These are phyloP conservation scores for Penicillium paradoxum DNA, from an alignment of 495 filamentous ascomycete genomes.

Conservation along the genomic window DNA sequence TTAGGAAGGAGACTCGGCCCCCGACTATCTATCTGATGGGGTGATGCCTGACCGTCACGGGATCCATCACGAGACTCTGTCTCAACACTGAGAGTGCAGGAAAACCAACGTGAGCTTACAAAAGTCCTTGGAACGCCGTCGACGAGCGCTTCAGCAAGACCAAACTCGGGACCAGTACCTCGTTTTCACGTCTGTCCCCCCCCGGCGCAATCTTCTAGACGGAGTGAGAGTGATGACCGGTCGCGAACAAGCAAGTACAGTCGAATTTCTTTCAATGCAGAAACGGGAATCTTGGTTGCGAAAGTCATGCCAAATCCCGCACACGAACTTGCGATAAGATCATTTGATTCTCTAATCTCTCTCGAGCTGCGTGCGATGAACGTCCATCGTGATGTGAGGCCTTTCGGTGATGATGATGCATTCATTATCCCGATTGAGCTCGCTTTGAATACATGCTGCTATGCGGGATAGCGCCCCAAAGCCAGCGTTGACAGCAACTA, in stretches of 20 bases:
- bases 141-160: slow-evolving; percentile 17
- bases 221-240: slow-evolving; percentile 17
- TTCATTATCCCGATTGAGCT: too few relatives aligned
- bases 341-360: slow-evolving; percentile 12
- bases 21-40: too few relatives aligned
- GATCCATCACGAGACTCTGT: too few relatives aligned
- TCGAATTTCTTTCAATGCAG: slow-evolving; percentile 17
- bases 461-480: too few relatives aligned
- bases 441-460: too few relatives aligned
- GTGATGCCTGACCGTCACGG: too few relatives aligned
- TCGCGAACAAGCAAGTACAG: slow-evolving; percentile 20
- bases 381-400: slow-evolving; percentile 7
- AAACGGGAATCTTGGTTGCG: slow-evolving; percentile 16
- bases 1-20: too few relatives aligned
- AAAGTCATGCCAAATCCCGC: slow-evolving; percentile 17
- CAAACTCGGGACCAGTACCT: slow-evolving; percentile 19
- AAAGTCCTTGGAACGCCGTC: slow-evolving; percentile 13
- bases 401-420: too few relatives aligned
- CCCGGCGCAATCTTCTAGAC: slow-evolving; percentile 12
- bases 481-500: too few relatives aligned
- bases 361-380: slow-evolving; percentile 17
- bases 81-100: too few relatives aligned
- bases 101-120: slow-evolving; percentile 15
- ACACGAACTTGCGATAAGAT: slow-evolving; percentile 17
- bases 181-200: slow-evolving; percentile 16